phyloP scores from a whole-genome alignment of 1,139 yeast species.

The Hanseniaspora sp. region DNA sequence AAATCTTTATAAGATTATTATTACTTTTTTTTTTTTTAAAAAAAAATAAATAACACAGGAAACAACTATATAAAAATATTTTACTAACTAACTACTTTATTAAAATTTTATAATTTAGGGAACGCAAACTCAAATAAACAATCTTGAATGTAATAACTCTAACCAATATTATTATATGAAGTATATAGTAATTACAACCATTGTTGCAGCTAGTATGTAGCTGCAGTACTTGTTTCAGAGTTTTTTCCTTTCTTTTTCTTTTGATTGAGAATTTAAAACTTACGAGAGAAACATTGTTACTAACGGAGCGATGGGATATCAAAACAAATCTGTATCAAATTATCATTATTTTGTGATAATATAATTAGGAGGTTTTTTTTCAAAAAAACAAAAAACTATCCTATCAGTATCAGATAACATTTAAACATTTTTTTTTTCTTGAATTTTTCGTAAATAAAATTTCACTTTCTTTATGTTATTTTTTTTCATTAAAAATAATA shows the following conservation, averaged over 20 bases:
- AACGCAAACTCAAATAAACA: no score
- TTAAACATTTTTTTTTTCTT: no score
- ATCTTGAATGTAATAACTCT: no score
- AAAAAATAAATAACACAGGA: neutral
- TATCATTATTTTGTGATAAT: neutral
- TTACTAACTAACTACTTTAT: neutral
- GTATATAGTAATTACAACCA: conserved; percentile 29
- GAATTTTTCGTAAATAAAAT: no score
- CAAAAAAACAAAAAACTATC: neutral
- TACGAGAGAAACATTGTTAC: conserved; percentile 35
- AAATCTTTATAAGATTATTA: conserved; percentile 7
- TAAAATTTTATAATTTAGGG: neutral
- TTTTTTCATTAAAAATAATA: no score
- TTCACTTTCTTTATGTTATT: neutral
- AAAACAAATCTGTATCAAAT: conserved; percentile 18
- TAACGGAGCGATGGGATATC: conserved; percentile 58
- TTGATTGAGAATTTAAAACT: neutral
- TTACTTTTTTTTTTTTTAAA: neutral
- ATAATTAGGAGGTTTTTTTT: neutral
- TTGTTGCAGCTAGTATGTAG: conserved; percentile 48
- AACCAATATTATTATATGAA: no score
- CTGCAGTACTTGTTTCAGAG: conserved; percentile 42
- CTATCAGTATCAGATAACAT: conserved; percentile 15
- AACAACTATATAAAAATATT: neutral
- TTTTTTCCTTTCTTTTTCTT: conserved; percentile 6